Conservation (phyloP, 352 stramenopile species). For the Phytophthora multivora region DNA sequence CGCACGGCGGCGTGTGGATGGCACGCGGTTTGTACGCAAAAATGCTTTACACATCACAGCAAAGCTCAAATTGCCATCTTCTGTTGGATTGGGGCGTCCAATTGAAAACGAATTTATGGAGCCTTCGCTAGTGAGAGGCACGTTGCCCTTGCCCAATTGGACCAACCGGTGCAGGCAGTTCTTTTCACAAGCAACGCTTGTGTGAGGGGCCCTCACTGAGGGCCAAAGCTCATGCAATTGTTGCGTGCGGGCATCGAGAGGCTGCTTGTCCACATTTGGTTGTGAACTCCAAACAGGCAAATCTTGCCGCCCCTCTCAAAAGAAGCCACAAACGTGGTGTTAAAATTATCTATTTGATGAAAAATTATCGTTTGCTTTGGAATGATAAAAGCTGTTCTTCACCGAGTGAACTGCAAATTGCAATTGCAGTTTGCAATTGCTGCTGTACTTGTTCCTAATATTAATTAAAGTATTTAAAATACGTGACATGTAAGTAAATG, state of each 20-base stretch:
- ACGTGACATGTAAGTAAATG: too few relatives aligned
- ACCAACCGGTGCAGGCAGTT: not conserved
- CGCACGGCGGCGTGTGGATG: constrained; percentile 23
- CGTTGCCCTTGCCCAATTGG: constrained; percentile 13
- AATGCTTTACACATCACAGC: constrained; percentile 22
- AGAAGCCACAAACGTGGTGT: too few relatives aligned
- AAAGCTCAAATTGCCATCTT: constrained; percentile 34
- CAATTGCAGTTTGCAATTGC: too few relatives aligned
- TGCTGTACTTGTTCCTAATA: too few relatives aligned
- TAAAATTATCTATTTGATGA: too few relatives aligned
- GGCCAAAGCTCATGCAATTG: constrained; percentile 12
- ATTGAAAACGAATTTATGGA: constrained; percentile 14
- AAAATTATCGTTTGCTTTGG: too few relatives aligned
- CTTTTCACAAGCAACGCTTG: not conserved
- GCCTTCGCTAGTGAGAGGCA: constrained; percentile 6
- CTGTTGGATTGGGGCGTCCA: constrained; percentile 15
- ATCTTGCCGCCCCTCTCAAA: constrained; percentile 15
- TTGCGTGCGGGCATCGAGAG: constrained; percentile 16
- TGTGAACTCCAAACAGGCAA: constrained; percentile 2
- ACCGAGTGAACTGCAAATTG: too few relatives aligned
- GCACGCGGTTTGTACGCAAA: constrained; percentile 5
- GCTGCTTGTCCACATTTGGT: not conserved
- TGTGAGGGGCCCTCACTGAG: too few relatives aligned
- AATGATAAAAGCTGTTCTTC: too few relatives aligned
- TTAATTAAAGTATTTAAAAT: too few relatives aligned